Conservation (phyloP, 768 basidiomycete genomes). For the Cytidiella melzeri region DNA sequence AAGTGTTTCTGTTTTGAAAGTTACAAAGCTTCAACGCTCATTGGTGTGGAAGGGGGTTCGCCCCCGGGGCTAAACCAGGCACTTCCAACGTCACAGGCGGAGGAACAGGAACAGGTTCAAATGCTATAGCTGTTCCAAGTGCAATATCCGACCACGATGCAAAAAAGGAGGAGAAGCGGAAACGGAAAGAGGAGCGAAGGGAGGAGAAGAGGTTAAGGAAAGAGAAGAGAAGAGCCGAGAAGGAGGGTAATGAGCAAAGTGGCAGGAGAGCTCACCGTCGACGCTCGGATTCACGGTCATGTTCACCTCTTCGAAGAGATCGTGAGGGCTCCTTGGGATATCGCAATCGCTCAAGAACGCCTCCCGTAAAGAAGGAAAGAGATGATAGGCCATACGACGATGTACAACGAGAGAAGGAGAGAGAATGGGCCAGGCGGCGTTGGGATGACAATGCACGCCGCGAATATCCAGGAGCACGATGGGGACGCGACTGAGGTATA, state of each 20-base stretch:
- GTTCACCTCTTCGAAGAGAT: slow-evolving; percentile 27
- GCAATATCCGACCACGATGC: slow-evolving; percentile 16
- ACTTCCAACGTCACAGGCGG: slow-evolving; percentile 8
- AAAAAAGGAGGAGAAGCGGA: slow-evolving; percentile 29
- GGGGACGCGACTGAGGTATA: slow-evolving; percentile 23
- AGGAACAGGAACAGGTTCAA: slow-evolving; percentile 26
- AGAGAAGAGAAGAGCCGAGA: slow-evolving; percentile 53
- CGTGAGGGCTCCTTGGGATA: slow-evolving; percentile 7
- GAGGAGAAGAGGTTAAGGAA: slow-evolving; percentile 38
- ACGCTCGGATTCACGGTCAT: slow-evolving; percentile 26
- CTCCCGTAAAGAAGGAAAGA: slow-evolving; percentile 8
- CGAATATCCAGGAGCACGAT: slow-evolving; percentile 24
- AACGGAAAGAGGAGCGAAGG: slow-evolving; percentile 42
- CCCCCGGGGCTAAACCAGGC: slow-evolving; percentile 29
- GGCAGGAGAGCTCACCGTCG: slow-evolving; percentile 21
- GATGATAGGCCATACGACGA: slow-evolving; percentile 25
- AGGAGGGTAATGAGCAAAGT: slow-evolving; percentile 31
- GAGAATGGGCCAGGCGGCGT: slow-evolving; percentile 42
- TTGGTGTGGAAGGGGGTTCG: slow-evolving; percentile 55
- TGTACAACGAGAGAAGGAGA: slow-evolving; percentile 28
- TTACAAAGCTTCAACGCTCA: too few relatives aligned
- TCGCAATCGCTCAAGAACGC: slow-evolving; percentile 15
- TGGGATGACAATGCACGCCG: slow-evolving; percentile 44
- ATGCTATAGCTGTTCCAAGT: slow-evolving; percentile 22
- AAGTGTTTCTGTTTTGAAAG: slow-evolving; percentile 25